phyloP scores from a whole-genome alignment of 2,329 filamentous ascomycete species.

The Ceratocystis diversiconidia region DNA sequence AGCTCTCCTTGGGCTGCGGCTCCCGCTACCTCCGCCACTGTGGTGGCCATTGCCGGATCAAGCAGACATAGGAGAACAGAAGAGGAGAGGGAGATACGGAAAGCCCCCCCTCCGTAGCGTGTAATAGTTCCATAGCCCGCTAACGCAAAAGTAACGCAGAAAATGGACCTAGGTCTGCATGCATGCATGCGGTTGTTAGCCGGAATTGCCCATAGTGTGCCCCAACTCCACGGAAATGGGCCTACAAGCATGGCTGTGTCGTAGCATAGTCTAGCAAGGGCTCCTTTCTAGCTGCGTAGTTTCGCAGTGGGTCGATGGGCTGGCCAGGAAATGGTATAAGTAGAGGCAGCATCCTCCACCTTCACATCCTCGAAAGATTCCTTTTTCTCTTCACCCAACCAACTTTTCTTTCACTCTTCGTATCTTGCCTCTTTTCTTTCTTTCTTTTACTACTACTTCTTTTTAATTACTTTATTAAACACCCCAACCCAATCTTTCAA shows the following conservation, averaged over 20 bases:
- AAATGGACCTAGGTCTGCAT: too few species aligned
- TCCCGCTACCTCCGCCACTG: not conserved
- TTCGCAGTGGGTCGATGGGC: not conserved
- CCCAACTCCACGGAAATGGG: not conserved
- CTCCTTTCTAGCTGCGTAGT: too few species aligned
- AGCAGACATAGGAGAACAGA: not conserved
- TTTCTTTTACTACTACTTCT: not conserved
- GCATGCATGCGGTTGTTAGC: not conserved
- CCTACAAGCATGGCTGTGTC: not conserved
- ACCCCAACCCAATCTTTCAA: constrained; percentile 7
- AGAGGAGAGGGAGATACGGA: not conserved
- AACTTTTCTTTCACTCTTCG: not conserved
- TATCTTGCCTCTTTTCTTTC: not conserved
- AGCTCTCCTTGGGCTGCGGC: not conserved
- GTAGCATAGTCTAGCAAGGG: too few species aligned
- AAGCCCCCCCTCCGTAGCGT: not conserved
- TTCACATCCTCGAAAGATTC: not conserved
- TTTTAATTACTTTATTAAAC: not conserved
- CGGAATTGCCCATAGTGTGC: not conserved
- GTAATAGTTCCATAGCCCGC: too few species aligned
- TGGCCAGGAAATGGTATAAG: not conserved
- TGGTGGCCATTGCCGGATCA: not conserved
- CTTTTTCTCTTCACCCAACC: not conserved
- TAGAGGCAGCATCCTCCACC: not conserved
- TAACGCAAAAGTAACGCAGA: too few species aligned